Evolutionary conservation across 148 eudicot species (phyloP).

Genomic region (Fagopyrum tataricum): DNA sequence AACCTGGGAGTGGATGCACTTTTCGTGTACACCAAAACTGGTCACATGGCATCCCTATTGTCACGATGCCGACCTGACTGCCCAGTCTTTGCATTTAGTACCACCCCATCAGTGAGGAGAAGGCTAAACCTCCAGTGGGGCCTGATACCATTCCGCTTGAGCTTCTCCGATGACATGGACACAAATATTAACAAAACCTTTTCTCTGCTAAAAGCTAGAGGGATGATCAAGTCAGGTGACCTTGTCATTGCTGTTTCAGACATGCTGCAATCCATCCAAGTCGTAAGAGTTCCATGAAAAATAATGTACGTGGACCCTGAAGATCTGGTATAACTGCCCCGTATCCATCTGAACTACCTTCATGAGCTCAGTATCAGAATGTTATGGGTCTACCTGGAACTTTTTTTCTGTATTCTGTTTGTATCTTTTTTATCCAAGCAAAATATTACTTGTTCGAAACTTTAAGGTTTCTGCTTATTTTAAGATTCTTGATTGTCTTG

Average conservation of each 20-base stretch:
- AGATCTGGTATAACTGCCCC: not conserved
- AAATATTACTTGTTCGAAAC: not conserved
- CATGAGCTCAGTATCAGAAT: not conserved
- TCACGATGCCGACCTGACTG: constrained; percentile 95
- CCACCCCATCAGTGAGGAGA: constrained; percentile 62
- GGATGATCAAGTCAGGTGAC: constrained; percentile 93
- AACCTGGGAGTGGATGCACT: constrained; percentile 83
- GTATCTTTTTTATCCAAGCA: not conserved
- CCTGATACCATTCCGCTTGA: constrained; percentile 83
- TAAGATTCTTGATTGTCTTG: not conserved
- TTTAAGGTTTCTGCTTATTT: not conserved
- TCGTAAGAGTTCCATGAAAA: constrained; percentile 77
- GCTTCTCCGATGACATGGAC: constrained; percentile 94
- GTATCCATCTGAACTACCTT: too few species aligned
- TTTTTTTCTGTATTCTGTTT: not conserved
- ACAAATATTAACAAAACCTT: constrained; percentile 84
- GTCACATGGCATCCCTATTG: constrained; percentile 92
- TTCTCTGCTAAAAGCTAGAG: constrained; percentile 82
- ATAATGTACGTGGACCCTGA: not conserved
- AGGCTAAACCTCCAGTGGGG: constrained; percentile 96
- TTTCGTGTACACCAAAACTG: constrained; percentile 79
- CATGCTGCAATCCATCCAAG: constrained; percentile 94
- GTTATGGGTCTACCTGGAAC: not conserved
- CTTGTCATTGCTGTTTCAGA: constrained; percentile 94
- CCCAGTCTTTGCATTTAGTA: constrained; percentile 89